phyloP scores from a whole-genome alignment of 495 filamentous ascomycete species.

The Talaromyces liani region DNA sequence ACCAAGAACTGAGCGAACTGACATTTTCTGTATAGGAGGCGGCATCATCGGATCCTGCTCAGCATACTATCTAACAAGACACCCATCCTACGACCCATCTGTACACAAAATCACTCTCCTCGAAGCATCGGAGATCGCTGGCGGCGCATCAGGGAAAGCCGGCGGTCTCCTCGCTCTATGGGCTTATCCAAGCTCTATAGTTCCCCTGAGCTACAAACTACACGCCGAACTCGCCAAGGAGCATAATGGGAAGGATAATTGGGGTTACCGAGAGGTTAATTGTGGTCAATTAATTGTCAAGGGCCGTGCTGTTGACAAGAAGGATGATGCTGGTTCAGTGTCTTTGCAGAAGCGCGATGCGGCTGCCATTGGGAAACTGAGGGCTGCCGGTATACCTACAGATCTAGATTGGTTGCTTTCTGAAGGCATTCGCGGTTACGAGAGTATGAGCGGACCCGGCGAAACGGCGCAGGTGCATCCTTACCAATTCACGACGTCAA shows the following conservation, averaged over 20 bases:
- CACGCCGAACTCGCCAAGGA: slow-evolving; percentile 80
- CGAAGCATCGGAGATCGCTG: slow-evolving; percentile 82
- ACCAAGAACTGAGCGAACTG: slow-evolving; percentile 5
- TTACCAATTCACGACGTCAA: slow-evolving; percentile 81
- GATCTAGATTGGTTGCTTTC: slow-evolving; percentile 84
- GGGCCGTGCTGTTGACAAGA: slow-evolving; percentile 37
- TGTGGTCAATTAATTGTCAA: slow-evolving; percentile 65
- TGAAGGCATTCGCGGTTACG: slow-evolving; percentile 59
- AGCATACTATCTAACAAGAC: slow-evolving; percentile 88
- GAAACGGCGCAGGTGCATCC: slow-evolving; percentile 94
- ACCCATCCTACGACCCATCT: slow-evolving; percentile 70
- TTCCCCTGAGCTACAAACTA: slow-evolving; percentile 77
- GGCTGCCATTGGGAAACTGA: slow-evolving; percentile 51
- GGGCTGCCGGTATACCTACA: slow-evolving; percentile 56
- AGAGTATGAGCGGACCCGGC: slow-evolving; percentile 72
- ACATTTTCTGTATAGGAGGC: slow-evolving; percentile 53
- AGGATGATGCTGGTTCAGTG: slow-evolving; percentile 27
- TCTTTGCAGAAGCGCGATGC: slow-evolving; percentile 68
- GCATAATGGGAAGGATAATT: slow-evolving; percentile 70
- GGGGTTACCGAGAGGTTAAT: slow-evolving; percentile 79
- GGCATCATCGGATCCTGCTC: slow-evolving; percentile 93
- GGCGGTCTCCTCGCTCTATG: slow-evolving; percentile 86
- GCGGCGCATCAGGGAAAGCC: slow-evolving; percentile 91
- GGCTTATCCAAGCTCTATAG: slow-evolving; percentile 84
- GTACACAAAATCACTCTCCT: slow-evolving; percentile 78